Evolutionary conservation across 306 rosid genomes (phyloP).

Genomic region (Acmispon strigosus): DNA sequence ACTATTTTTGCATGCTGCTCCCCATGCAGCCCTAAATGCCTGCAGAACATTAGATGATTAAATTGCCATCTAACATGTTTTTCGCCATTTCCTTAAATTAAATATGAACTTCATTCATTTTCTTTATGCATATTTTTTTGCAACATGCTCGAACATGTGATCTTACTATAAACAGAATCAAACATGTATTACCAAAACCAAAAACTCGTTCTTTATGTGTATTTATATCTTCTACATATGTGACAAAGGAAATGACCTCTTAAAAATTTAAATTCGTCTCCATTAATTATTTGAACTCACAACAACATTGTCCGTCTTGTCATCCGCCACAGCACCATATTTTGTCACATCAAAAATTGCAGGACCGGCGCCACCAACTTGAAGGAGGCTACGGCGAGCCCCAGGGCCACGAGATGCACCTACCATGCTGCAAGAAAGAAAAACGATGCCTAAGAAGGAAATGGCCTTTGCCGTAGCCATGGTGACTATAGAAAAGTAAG

Average conservation of each 20-base stretch:
- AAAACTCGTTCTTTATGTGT: too few species aligned
- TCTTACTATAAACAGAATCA: too few species aligned
- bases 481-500: background rate
- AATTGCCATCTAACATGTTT: background rate
- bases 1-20: constrained; percentile 46
- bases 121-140: background rate
- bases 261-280: too few species aligned
- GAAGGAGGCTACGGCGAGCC: constrained; percentile 29
- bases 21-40: constrained; percentile 73
- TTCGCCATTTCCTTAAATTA: background rate
- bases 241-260: too few species aligned
- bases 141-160: too few species aligned
- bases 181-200: too few species aligned
- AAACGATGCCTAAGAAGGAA: constrained; percentile 18
- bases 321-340: constrained; percentile 51
- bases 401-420: constrained; percentile 4
- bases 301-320: constrained; percentile 14
- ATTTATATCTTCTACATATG: too few species aligned
- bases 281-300: constrained; percentile 15
- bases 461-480: constrained; percentile 9
- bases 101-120: background rate
- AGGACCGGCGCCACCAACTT: background rate
- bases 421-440: constrained; percentile 21
- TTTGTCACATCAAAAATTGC: constrained; percentile 33
- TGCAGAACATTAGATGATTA: constrained; percentile 2